A percentile compares a stretch with the other conserved stretches of the same genome.
Conservation (phyloP, 352 stramenopile species). For the Aphanomyces euteiches region DNA sequence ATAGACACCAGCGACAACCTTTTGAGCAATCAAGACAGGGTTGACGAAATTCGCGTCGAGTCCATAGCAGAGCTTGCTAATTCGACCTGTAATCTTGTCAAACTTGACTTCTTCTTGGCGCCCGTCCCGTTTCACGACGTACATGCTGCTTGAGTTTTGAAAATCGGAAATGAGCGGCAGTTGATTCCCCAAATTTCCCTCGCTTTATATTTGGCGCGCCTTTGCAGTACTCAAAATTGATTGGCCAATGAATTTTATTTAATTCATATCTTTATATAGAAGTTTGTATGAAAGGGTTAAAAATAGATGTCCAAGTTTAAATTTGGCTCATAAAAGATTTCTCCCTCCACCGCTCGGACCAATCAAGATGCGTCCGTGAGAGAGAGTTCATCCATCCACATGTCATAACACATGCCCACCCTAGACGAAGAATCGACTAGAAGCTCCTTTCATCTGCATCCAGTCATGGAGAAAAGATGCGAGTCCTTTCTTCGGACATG, state of each 20-base stretch:
- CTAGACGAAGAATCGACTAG: no score
- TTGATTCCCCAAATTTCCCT: neutral
- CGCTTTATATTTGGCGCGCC: constrained; percentile 6
- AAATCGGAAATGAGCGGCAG: constrained; percentile 26
- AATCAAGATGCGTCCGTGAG: neutral
- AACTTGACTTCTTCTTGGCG: constrained; percentile 94
- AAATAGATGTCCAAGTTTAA: constrained; percentile 2
- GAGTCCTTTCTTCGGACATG: no score
- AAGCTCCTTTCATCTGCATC: no score
- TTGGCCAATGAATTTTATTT: neutral
- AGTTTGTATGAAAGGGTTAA: constrained; percentile 3
- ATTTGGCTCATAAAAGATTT: neutral
- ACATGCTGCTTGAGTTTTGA: constrained; percentile 64
- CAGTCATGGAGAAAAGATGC: no score
- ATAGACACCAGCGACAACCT: constrained; percentile 99
- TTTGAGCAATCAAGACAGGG: constrained; percentile 96
- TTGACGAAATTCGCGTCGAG: constrained; percentile 97
- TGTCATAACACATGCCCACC: no score
- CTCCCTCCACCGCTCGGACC: neutral
- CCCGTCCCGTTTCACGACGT: constrained; percentile 93
- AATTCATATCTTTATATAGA: neutral
- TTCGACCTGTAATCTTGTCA: constrained; percentile 97
- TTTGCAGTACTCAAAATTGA: neutral
- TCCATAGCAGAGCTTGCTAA: constrained; percentile 98
- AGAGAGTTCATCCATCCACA: no score